These are phyloP conservation scores for Erysimum cheiranthoides DNA, from an alignment of 345 rosid species.

Conservation along the genomic window DNA sequence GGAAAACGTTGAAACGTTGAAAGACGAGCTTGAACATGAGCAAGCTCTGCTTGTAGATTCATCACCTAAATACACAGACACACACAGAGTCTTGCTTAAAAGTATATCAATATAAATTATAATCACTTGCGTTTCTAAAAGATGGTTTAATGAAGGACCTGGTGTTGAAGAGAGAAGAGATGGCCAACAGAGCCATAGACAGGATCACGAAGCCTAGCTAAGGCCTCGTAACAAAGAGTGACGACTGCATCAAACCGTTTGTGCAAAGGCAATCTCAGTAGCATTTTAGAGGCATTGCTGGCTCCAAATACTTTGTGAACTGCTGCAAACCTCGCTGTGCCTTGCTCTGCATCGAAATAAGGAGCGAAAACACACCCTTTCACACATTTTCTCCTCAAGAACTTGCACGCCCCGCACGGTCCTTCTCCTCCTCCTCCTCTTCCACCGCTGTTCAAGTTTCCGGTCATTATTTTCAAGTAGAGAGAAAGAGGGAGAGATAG, in stretches of 20 bases:
- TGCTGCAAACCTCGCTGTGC: constrained; percentile 75
- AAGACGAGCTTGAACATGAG: constrained; percentile 68
- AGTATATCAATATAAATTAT: constrained; percentile 2
- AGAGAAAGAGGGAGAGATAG: neutral
- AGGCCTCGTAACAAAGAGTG: constrained; percentile 82
- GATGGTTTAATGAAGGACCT: constrained; percentile 50
- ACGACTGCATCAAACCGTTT: constrained; percentile 79
- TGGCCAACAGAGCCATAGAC: constrained; percentile 84
- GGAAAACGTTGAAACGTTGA: constrained; percentile 56
- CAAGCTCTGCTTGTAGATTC: constrained; percentile 80
- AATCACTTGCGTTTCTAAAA: neutral
- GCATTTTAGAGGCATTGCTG: constrained; percentile 87
- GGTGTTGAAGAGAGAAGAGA: constrained; percentile 81
- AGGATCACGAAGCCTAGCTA: constrained; percentile 83
- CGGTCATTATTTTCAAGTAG: constrained; percentile 44
- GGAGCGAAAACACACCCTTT: constrained; percentile 87
- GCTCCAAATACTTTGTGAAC: constrained; percentile 96
- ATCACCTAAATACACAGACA: constrained; percentile 55
- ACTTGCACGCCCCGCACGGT: constrained; percentile 95
- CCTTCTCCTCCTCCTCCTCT: constrained; percentile 62
- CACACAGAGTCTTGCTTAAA: neutral
- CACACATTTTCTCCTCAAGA: constrained; percentile 79
- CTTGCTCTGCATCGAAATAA: constrained; percentile 88
- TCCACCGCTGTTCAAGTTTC: constrained; percentile 43
- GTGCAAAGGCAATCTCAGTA: constrained; percentile 61